phyloP scores from a whole-genome alignment of 192 early-diverging fungal species.

The Mortierella claussenii region DNA sequence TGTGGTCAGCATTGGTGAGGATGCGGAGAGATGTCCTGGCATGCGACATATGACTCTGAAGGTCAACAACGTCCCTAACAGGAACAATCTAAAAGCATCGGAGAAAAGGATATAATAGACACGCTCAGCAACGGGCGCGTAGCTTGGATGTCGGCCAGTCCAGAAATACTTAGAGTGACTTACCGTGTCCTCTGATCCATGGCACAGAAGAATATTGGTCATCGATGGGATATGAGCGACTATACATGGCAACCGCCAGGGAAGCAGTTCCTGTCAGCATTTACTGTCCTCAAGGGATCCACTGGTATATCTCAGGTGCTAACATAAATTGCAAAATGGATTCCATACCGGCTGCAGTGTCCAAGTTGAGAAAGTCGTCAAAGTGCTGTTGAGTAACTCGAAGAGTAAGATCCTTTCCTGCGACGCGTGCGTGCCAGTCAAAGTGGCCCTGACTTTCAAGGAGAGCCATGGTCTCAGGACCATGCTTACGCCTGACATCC shows the following conservation, averaged over 20 bases:
- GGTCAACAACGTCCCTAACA: constrained; percentile 55
- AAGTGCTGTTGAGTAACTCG: constrained; percentile 39
- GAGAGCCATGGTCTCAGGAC: constrained; percentile 32
- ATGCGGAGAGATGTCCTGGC: constrained; percentile 49
- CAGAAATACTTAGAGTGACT: background rate
- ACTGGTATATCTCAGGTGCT: background rate
- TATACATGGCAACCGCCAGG: constrained; percentile 8
- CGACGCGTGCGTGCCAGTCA: constrained; percentile 44
- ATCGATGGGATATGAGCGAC: constrained; percentile 59
- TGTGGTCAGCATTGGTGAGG: constrained; percentile 59
- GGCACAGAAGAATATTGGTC: constrained; percentile 60
- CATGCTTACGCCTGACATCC: constrained; percentile 43
- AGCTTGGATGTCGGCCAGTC: too few relatives aligned
- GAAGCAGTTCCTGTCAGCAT: too few relatives aligned
- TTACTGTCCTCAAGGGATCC: background rate
- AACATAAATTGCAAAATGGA: background rate
- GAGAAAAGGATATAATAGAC: background rate
- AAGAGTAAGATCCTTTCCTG: constrained; percentile 34
- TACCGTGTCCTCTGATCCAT: constrained; percentile 64
- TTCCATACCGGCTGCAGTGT: constrained; percentile 40
- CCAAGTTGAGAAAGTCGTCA: constrained; percentile 46
- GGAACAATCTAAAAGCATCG: constrained; percentile 53
- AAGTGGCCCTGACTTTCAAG: constrained; percentile 48
- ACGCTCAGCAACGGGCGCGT: background rate
- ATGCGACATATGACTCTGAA: constrained; percentile 53